Conservation (phyloP, 1,284 basidiomycete species). For the Boletellus deceptivus region DNA sequence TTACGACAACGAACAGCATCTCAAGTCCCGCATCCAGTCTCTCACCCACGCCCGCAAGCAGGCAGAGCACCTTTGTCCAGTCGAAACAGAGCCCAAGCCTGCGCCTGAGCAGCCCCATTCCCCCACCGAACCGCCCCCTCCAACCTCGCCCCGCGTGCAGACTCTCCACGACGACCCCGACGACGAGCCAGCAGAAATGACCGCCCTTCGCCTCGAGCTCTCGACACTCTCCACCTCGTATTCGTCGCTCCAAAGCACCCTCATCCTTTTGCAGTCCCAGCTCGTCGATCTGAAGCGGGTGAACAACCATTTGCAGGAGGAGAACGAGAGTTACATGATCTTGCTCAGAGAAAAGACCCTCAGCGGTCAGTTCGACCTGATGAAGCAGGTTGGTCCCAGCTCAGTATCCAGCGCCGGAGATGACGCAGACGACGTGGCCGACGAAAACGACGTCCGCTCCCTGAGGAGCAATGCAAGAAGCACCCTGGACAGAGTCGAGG, state of each 20-base stretch:
- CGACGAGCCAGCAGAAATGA: slow-evolving; percentile 80
- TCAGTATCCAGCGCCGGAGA: slow-evolving; percentile 43
- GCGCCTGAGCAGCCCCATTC: slow-evolving; percentile 32
- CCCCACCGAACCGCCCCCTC: slow-evolving; percentile 25
- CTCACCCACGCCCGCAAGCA: slow-evolving; percentile 65
- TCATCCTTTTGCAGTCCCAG: slow-evolving; percentile 72
- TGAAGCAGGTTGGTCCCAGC: slow-evolving; percentile 61
- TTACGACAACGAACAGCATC: slow-evolving; percentile 84
- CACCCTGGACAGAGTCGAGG: slow-evolving; percentile 55
- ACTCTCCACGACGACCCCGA: slow-evolving; percentile 56
- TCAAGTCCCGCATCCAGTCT: slow-evolving; percentile 82
- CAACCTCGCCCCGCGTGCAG: slow-evolving; percentile 32
- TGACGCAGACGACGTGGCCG: slow-evolving; percentile 48
- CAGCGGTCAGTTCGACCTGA: slow-evolving; percentile 78
- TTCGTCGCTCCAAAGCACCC: slow-evolving; percentile 72
- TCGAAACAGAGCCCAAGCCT: slow-evolving; percentile 27
- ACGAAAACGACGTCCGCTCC: slow-evolving; percentile 50
- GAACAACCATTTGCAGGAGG: slow-evolving; percentile 81
- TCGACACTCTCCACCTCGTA: slow-evolving; percentile 81
- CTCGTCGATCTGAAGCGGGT: slow-evolving; percentile 76
- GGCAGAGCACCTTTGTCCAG: slow-evolving; percentile 37
- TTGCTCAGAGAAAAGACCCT: slow-evolving; percentile 86
- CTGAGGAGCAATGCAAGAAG: slow-evolving; percentile 55
- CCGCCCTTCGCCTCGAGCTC: slow-evolving; percentile 70
- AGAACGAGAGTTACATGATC: slow-evolving; percentile 94